These are phyloP conservation scores for Arctium minus DNA, from an alignment of 129 eudicot genomes.

Conservation along the genomic window DNA sequence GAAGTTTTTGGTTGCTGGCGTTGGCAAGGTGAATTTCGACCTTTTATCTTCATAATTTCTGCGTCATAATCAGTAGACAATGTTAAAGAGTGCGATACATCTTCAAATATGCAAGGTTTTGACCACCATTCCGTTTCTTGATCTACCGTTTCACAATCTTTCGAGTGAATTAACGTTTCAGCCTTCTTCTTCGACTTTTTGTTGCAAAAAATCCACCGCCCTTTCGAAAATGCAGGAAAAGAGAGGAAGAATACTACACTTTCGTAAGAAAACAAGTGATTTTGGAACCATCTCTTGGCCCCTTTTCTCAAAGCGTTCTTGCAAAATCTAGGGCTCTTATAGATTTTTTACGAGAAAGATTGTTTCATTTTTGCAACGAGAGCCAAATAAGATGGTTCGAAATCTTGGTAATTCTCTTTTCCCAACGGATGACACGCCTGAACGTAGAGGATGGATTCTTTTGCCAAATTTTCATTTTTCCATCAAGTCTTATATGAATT, in stretches of 20 bases:
- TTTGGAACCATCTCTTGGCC: background rate
- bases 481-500: background rate
- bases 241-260: background rate
- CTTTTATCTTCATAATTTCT: background rate
- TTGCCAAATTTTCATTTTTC: background rate
- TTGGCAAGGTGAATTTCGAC: conserved; percentile 64
- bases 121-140: background rate
- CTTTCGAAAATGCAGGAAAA: no score
- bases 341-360: background rate
- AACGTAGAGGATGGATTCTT: background rate
- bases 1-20: conserved; percentile 75
- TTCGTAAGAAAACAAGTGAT: background rate
- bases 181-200: background rate
- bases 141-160: background rate
- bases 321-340: no score
- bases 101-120: background rate
- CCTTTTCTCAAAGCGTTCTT: background rate
- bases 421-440: no score
- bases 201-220: background rate
- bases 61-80: background rate
- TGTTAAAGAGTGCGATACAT: background rate
- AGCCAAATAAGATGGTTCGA: background rate
- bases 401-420: no score
- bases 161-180: background rate
- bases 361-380: background rate